Percentiles rank a stretch among this genome's conserved stretches.
Conservation (phyloP, 1,284 basidiomycete genomes). For the Cryptococcus hybrid region DNA sequence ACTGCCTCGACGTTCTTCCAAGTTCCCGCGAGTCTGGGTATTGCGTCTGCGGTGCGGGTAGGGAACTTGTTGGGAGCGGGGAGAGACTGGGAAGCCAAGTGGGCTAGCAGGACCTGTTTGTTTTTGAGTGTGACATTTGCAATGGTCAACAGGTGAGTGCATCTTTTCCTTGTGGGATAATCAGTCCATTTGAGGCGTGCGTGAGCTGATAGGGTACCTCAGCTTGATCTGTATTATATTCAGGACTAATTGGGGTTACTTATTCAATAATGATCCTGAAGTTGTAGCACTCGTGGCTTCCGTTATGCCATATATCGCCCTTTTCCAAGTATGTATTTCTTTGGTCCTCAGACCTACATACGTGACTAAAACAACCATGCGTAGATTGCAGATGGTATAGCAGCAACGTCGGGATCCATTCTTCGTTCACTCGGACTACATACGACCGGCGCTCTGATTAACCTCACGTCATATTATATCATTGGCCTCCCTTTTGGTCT, state of each 20-base stretch:
- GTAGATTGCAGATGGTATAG: slow-evolving; percentile 59
- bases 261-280: slow-evolving; percentile 82
- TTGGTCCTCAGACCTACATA: slow-evolving; percentile 45
- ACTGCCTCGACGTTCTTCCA: slow-evolving; percentile 73
- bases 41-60: slow-evolving; percentile 80
- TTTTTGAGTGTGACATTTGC: slow-evolving; percentile 62
- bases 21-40: slow-evolving; percentile 73
- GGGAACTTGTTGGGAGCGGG: slow-evolving; percentile 78
- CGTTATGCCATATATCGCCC: slow-evolving; percentile 66
- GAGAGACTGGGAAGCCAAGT: slow-evolving; percentile 64
- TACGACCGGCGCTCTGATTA: slow-evolving; percentile 53
- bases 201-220: background rate
- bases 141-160: slow-evolving; percentile 60
- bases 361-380: slow-evolving; percentile 6
- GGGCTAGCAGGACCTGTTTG: slow-evolving; percentile 63
- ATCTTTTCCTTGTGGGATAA: background rate
- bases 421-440: slow-evolving; percentile 71
- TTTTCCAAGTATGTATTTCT: slow-evolving; percentile 60
- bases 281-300: slow-evolving; percentile 60
- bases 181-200: background rate
- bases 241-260: slow-evolving; percentile 69
- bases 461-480: slow-evolving; percentile 54
- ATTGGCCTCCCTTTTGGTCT: slow-evolving; percentile 53
- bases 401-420: slow-evolving; percentile 69
- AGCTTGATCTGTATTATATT: slow-evolving; percentile 67